Evolutionary conservation across 2,329 filamentous ascomycete genomes (phyloP), one percentile per base, ranked within the genome.

Genomic region (Alternaria rosae): DNA sequence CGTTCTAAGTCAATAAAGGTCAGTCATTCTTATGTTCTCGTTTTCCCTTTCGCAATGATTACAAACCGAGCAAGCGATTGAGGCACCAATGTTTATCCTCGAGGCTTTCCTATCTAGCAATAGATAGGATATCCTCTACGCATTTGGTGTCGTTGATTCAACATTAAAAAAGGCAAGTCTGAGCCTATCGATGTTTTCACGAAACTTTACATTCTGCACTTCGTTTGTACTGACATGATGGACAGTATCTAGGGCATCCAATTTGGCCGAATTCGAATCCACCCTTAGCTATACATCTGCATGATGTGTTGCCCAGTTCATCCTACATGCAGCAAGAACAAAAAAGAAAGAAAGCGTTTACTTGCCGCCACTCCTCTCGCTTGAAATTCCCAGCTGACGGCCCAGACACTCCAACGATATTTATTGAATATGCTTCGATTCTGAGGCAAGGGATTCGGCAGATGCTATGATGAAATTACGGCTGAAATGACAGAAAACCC

Each of bases 151-250:
- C 65, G 15, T 7, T 76, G 74, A 70, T 53, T 32, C 56, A 32
- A 51, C 26, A 11, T 64, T 67, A 61, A 66, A 71, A 76, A 76
- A 76, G 74, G 74, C 74, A 76, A 76, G 74, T 76, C 74, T 76
- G 74, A 76, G 72, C 70, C 68, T 60, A 17, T 25, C 11, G 25
- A 21, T n/a, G 12, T 54, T 8, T 4, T 13, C 8, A 6, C 25
- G 4, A 26, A 23, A 5, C 44, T 23, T 32, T 4, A 3, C 7
- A 4, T 10, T 1, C 11, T 44, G 6, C 13, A 21, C 11, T 44
- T 10, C 8, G 52, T 6, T 43, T 44, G 13, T 12, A 44, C 52
- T 54, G n/a, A 54, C 17, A 28, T 1, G 6, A 25, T 21, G 3
- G 20, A 4, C 47, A 51, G 47, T 35, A 51, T 38, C 3, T 21